Conservation (phyloP, 2,329 filamentous ascomycete genomes). For the Fusarium miscanthi region DNA sequence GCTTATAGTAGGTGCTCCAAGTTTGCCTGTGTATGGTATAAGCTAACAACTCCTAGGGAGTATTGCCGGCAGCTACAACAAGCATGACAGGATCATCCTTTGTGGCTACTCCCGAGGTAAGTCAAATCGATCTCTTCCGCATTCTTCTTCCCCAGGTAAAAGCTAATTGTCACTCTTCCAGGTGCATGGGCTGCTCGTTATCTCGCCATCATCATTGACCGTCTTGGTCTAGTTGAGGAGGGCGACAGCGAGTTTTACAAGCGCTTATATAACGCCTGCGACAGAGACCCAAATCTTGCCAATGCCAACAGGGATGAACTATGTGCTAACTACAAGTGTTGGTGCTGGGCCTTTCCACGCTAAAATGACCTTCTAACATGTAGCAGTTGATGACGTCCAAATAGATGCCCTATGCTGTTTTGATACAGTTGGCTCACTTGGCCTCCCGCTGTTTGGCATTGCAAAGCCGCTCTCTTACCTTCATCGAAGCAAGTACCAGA, state of each 20-base stretch:
- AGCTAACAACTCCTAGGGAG: background rate
- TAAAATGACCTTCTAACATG: too few species aligned
- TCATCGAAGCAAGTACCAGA: background rate
- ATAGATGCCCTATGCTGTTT: background rate
- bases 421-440: background rate
- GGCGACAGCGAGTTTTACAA: background rate
- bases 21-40: too few species aligned
- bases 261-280: background rate
- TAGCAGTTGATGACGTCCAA: background rate
- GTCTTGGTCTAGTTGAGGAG: rapidly evolving
- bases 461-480: background rate
- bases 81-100: background rate
- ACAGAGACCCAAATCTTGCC: background rate
- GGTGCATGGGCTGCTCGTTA: background rate
- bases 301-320: background rate
- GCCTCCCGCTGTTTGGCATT: background rate
- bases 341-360: too few species aligned
- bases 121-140: background rate
- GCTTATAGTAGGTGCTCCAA: background rate
- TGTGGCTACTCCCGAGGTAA: background rate
- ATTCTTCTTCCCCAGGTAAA: too few species aligned
- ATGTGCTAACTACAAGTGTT: background rate
- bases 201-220: background rate
- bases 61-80: background rate
- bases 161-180: too few species aligned